Evolutionary conservation across 1,284 basidiomycete species (phyloP), one percentile per base, ranked within the genome.

Genomic region (Cystobasidiaceae sp.): DNA sequence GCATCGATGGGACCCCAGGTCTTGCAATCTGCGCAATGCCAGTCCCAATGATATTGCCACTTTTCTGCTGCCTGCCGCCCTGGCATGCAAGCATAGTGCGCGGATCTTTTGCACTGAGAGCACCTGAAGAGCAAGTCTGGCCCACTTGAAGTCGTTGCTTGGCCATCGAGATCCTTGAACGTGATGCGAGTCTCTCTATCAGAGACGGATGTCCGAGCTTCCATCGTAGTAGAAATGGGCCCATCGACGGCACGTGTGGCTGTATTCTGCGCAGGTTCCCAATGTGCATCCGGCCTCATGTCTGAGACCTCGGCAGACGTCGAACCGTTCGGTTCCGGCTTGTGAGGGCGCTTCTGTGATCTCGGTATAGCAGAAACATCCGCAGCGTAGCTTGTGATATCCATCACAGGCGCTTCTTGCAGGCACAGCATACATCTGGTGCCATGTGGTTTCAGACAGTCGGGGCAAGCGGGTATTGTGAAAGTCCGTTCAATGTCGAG

Each of bases 1-100:
- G 87, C 86, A 75, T 96, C 90, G n/a, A 92, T 78, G 1, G 78
- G 86, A 11, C 80, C 79, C 75, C 83, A 93, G 7, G 85, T 87
- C n/a, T 80, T 77, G 74, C 92, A 96, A 71, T 91, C 86, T 9
- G 81, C 81, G 73, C 92, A 94, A 28, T 82, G 78, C 88, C 89
- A 93, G n/a, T 79, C 79, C 51, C 49, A 54, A 27, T 44, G 54
- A 62, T 28, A 55, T 9, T 65, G 63, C 45, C 56, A 67, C 11
- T 65, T 66, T 23, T 69, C 63, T 45, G 49, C 49, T 17, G 69
- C 52, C 21, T 52, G 15, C 9, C 28, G 28, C 4, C 34, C 43
- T n/a, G 46, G 66, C 39, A 71, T 59, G 51, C 72, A 74, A 17
- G 66, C 50, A 46, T 72, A 72, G 48, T 74, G 72, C 0, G 67